Evolutionary conservation across 371 early-diverging fungal genomes (phyloP).

Genomic region (Mortierella polycephala): DNA sequence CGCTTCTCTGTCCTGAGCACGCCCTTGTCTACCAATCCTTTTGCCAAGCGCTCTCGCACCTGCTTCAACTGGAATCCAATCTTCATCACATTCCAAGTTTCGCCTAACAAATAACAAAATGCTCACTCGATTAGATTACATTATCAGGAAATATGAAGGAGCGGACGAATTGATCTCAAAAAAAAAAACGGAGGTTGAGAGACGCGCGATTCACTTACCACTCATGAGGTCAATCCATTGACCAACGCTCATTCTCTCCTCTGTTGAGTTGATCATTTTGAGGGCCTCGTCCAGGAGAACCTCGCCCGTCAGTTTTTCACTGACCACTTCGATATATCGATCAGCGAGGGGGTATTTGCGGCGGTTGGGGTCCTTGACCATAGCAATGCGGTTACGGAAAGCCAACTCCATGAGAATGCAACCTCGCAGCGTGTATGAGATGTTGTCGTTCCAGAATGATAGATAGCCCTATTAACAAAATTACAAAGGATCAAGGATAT

Average conservation of each 20-base stretch:
- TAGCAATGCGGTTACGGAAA: conserved; percentile 87
- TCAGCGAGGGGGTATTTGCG: conserved; percentile 82
- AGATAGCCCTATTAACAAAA: conserved; percentile 79
- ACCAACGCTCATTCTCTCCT: conserved; percentile 79
- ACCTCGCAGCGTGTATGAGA: conserved; percentile 95
- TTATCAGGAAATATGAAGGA: background rate
- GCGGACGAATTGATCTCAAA: background rate
- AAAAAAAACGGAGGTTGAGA: background rate
- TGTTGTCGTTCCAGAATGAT: conserved; percentile 98
- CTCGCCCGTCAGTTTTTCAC: conserved; percentile 90
- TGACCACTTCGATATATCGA: conserved; percentile 86
- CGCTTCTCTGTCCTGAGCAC: conserved; percentile 94
- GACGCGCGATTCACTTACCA: conserved; percentile 67
- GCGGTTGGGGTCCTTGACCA: conserved; percentile 85
- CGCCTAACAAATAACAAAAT: conserved; percentile 70
- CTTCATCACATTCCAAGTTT: conserved; percentile 97
- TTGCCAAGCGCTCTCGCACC: conserved; percentile 95
- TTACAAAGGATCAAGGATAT: background rate
- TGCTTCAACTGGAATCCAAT: conserved; percentile 97
- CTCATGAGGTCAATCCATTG: conserved; percentile 97
- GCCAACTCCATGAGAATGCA: conserved; percentile 96
- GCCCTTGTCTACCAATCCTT: conserved; percentile 97
- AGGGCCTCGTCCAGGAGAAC: conserved; percentile 96
- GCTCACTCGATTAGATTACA: background rate
- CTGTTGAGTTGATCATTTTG: conserved; percentile 80